Evolutionary conservation across 2,329 filamentous ascomycete genomes (phyloP).

Genomic region (Colletotrichum sp.): DNA sequence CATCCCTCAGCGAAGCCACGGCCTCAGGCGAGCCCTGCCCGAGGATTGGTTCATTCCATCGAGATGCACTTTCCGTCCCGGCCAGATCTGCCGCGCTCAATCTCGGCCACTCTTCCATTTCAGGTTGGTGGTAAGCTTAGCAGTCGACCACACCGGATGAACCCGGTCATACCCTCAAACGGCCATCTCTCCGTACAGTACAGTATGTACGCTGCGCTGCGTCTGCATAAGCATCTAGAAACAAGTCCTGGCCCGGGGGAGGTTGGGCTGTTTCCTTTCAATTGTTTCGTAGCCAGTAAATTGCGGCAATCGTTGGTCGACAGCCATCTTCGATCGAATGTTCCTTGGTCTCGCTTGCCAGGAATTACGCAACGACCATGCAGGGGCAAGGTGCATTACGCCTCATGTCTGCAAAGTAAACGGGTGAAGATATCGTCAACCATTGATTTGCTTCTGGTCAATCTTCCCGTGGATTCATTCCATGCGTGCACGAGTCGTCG

Average conservation of each 20-base stretch:
- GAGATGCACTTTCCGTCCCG: constrained; percentile 3
- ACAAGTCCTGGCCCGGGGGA: not conserved
- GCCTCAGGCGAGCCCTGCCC: not conserved
- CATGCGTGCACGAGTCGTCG: not conserved
- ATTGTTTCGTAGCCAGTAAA: not conserved
- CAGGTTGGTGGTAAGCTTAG: constrained; percentile 17
- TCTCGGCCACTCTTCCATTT: constrained; percentile 20
- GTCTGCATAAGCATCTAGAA: not conserved
- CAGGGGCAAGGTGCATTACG: not conserved
- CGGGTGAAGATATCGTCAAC: not conserved
- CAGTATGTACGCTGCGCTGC: not conserved
- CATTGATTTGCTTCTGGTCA: not conserved
- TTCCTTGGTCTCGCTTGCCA: not conserved
- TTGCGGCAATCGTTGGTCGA: not conserved
- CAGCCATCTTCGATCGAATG: not conserved
- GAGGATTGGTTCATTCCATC: constrained; percentile 9
- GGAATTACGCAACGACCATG: not conserved
- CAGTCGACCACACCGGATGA: constrained; percentile 13
- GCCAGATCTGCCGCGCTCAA: constrained; percentile 16
- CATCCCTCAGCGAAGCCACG: not conserved
- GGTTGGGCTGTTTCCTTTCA: not conserved
- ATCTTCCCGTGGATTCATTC: not conserved
- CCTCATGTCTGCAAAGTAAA: not conserved
- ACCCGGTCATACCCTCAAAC: constrained; percentile 2
- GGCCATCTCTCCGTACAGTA: not conserved